Percentiles rank a stretch among this genome's conserved stretches.
These are phyloP conservation scores for Dactylellina drechsleri DNA, from an alignment of 2,329 filamentous ascomycete genomes.

Conservation along the genomic window DNA sequence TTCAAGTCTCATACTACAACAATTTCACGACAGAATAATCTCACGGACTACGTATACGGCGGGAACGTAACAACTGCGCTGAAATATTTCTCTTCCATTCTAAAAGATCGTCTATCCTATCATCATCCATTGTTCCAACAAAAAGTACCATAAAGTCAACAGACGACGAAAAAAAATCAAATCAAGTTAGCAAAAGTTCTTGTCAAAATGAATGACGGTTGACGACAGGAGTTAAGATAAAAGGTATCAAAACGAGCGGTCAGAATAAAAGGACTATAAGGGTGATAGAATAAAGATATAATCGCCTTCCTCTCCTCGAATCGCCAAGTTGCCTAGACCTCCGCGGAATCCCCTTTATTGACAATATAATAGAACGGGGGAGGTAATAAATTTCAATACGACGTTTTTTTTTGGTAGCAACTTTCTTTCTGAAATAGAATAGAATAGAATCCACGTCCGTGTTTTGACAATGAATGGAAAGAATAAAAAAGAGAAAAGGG, in stretches of 20 bases:
- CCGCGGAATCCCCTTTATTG: background rate
- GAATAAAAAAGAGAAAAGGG: slow-evolving; percentile 8
- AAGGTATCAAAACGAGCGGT: background rate
- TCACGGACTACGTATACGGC: no score
- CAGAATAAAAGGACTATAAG: slow-evolving; percentile 2
- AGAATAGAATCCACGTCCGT: slow-evolving; percentile 14
- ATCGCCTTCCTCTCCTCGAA: background rate
- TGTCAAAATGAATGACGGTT: no score
- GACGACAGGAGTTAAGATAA: background rate
- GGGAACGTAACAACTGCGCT: no score
- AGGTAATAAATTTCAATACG: background rate
- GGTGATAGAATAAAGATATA: background rate
- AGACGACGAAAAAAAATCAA: slow-evolving; percentile 12
- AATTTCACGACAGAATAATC: no score
- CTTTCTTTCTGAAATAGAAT: background rate
- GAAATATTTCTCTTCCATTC: slow-evolving; percentile 37
- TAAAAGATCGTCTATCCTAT: slow-evolving; percentile 42
- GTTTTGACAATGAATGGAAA: slow-evolving; percentile 9
- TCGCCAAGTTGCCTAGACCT: background rate
- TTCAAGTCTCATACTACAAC: no score
- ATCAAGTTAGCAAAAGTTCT: background rate
- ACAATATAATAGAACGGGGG: background rate
- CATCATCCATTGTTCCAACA: slow-evolving; percentile 43
- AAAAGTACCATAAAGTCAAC: background rate
- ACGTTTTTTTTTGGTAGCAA: no score